A percentile compares a stretch with the other conserved stretches of the same genome.
Conservation (phyloP, 2,329 filamentous ascomycete species). For the Lecanosticta acicola region DNA sequence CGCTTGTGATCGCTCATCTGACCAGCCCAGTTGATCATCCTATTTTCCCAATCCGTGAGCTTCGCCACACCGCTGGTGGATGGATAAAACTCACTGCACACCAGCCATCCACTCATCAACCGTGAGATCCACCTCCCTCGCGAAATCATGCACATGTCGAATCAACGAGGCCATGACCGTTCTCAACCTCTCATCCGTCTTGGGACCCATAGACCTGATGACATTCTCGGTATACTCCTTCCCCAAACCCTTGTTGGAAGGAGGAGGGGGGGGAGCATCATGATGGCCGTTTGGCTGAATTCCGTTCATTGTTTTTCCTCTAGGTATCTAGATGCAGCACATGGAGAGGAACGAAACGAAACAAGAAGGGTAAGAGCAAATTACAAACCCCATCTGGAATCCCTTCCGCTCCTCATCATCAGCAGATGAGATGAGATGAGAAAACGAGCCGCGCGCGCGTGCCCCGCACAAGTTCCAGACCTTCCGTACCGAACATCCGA, state of each 20-base stretch:
- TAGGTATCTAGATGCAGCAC: not conserved
- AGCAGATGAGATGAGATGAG: no score
- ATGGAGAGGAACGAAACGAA: not conserved
- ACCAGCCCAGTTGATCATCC: constrained; percentile 41
- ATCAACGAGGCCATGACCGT: constrained; percentile 47
- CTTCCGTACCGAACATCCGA: no score
- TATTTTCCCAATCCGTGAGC: not conserved
- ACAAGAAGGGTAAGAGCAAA: not conserved
- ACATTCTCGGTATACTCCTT: constrained; percentile 30
- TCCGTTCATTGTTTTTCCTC: constrained; percentile 1
- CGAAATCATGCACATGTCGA: constrained; percentile 54
- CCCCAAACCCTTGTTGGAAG: constrained; percentile 9
- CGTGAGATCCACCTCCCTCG: constrained; percentile 53
- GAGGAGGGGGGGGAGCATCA: not conserved
- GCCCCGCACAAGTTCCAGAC: no score
- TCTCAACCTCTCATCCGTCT: constrained; percentile 29
- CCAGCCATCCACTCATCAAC: constrained; percentile 55
- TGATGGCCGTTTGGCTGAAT: constrained; percentile 1
- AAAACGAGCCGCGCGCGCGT: no score
- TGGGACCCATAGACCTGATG: constrained; percentile 34
- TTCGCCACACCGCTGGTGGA: not conserved
- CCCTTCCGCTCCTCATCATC: not conserved
- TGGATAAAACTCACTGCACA: constrained; percentile 27
- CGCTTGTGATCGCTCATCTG: constrained; percentile 57
- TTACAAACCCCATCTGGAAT: not conserved